These are phyloP conservation scores for Alternaria hordeiaustralica DNA, from an alignment of 2,329 filamentous ascomycete species.

Conservation along the genomic window DNA sequence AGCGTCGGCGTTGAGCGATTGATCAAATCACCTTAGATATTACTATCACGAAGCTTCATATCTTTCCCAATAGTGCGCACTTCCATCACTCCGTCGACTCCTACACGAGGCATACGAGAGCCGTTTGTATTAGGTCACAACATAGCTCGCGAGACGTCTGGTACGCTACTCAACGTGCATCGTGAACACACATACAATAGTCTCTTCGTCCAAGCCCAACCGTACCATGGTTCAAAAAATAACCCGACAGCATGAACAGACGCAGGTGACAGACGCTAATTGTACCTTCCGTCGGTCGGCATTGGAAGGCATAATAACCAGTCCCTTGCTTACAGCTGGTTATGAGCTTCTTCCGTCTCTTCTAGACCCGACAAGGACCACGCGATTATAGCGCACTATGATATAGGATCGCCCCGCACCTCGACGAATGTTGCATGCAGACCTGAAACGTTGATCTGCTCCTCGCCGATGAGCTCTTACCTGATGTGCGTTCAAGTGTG, in stretches of 20 bases:
- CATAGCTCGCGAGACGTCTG: neutral
- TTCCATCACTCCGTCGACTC: neutral
- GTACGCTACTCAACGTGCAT: conserved; percentile 1
- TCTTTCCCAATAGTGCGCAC: neutral
- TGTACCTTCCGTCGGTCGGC: neutral
- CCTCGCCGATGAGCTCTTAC: neutral
- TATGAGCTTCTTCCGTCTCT: neutral
- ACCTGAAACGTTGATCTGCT: neutral
- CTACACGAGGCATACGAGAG: neutral
- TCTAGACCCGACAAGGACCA: neutral
- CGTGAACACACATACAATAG: neutral
- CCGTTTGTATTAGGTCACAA: neutral
- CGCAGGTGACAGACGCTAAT: neutral
- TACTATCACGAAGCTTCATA: conserved; percentile 3
- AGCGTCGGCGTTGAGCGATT: conserved; percentile 39
- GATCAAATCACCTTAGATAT: conserved; percentile 1
- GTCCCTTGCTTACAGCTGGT: neutral
- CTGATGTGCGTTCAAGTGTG: neutral
- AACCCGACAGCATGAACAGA: neutral
- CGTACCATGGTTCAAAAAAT: neutral
- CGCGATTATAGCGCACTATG: neutral
- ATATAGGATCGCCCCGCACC: neutral
- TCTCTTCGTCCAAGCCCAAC: neutral
- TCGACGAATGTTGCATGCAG: neutral
- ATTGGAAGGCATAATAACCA: neutral